A percentile compares a stretch with the other conserved stretches of the same genome.
These are phyloP conservation scores for Solanum aculeatissimum DNA, from an alignment of 305 asterid genomes.

Conservation along the genomic window DNA sequence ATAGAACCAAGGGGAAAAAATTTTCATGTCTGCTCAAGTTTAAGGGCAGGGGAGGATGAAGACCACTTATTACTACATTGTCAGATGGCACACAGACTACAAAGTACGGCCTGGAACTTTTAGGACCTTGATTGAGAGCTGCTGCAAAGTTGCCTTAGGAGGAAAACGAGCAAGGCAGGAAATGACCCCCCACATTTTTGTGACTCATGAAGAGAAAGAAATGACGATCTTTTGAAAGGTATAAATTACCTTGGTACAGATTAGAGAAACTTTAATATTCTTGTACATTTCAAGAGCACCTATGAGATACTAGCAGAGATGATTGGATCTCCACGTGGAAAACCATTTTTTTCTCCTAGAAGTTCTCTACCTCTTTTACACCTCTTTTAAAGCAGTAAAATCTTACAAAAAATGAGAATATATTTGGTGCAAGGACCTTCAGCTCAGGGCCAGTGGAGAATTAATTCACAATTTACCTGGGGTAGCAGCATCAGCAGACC, in stretches of 20 bases:
- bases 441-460: not conserved
- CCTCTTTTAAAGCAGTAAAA: not conserved
- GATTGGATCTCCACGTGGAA: not conserved
- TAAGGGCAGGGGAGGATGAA: not conserved
- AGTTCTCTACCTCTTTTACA: not conserved
- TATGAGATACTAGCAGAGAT: not conserved
- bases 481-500: constrained; percentile 99
- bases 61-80: not conserved
- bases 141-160: not conserved
- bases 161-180: not conserved
- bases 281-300: not conserved
- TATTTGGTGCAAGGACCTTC: not conserved
- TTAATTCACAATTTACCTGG: constrained; percentile 52
- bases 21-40: not conserved
- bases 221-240: not conserved
- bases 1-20: not conserved
- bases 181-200: not conserved
- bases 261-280: not conserved
- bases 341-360: not conserved
- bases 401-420: not conserved
- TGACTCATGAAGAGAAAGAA: not conserved
- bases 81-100: not conserved
- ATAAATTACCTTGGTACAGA: not conserved
- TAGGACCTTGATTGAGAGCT: not conserved
- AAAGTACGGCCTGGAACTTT: not conserved